Evolutionary conservation across 139 green algal species (phyloP).

Genomic region (Monoraphidium neglectum): DNA sequence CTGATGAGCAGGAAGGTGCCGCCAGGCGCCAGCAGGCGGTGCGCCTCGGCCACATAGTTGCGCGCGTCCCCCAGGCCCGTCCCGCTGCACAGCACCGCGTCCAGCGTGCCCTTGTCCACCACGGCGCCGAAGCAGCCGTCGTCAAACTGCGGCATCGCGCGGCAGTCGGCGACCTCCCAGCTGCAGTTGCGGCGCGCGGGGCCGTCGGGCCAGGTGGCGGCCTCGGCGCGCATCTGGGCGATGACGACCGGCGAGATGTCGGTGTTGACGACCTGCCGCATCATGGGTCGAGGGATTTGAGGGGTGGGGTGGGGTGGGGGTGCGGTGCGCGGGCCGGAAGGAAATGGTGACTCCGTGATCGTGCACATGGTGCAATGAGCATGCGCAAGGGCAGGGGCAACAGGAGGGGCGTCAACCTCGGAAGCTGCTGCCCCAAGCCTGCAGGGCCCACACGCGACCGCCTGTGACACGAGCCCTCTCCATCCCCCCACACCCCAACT

Average conservation of each 20-base stretch:
- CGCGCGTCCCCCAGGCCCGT: conserved; percentile 21
- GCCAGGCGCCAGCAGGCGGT: conserved; percentile 34
- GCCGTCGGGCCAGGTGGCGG: neutral
- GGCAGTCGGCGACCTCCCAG: conserved; percentile 40
- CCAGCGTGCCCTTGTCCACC: conserved; percentile 34
- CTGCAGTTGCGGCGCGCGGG: neutral
- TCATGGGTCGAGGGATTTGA: neutral
- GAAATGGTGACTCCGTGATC: too few relatives aligned
- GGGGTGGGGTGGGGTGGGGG: too few relatives aligned
- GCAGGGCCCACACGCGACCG: too few relatives aligned
- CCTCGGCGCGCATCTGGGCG: conserved; percentile 24
- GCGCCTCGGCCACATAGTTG: conserved; percentile 33
- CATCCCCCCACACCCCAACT: too few relatives aligned
- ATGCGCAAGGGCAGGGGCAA: too few relatives aligned
- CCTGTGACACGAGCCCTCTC: too few relatives aligned
- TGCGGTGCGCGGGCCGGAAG: too few relatives aligned
- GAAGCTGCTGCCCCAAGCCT: too few relatives aligned
- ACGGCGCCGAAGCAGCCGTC: conserved; percentile 16
- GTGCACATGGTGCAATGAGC: too few relatives aligned
- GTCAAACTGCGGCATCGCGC: conserved; percentile 24
- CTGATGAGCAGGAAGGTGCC: conserved; percentile 42
- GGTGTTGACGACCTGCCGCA: conserved; percentile 25
- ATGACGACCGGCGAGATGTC: conserved; percentile 46
- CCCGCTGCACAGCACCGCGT: conserved; percentile 41
- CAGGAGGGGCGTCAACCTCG: too few relatives aligned